Percentiles rank a stretch among this genome's conserved stretches.
Conservation (phyloP, 208 protist species). For the Trypanosoma theileri region DNA sequence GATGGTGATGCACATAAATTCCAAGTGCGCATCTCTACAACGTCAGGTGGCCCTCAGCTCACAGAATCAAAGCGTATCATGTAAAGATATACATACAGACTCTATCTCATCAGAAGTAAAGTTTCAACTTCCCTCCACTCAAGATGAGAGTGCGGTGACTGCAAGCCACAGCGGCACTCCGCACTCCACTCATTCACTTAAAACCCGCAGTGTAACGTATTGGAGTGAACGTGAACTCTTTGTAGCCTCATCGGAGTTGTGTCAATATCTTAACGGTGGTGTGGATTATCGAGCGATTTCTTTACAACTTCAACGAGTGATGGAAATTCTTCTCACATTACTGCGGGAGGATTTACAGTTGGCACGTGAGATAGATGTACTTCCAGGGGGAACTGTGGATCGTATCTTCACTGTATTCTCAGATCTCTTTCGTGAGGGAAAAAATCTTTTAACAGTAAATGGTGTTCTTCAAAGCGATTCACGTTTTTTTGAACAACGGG, state of each 20-base stretch:
- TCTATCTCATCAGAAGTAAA: background rate
- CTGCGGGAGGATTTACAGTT: slow-evolving; percentile 54
- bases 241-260: slow-evolving; percentile 62
- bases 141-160: background rate
- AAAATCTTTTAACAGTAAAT: slow-evolving; percentile 30
- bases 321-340: slow-evolving; percentile 53
- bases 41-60: background rate
- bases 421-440: slow-evolving; percentile 11
- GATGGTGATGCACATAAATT: slow-evolving; percentile 21
- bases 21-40: slow-evolving; percentile 15
- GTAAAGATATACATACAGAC: background rate
- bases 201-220: slow-evolving; percentile 22
- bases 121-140: background rate
- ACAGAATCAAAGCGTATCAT: background rate
- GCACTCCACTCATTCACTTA: background rate
- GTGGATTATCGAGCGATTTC: slow-evolving; percentile 77
- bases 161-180: background rate
- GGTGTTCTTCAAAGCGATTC: slow-evolving; percentile 11
- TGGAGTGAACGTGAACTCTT: slow-evolving; percentile 73
- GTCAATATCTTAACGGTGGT: slow-evolving; percentile 73
- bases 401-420: slow-evolving; percentile 13
- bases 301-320: slow-evolving; percentile 43
- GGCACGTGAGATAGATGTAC: slow-evolving; percentile 29
- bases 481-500: background rate
- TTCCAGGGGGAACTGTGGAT: slow-evolving; percentile 23